Base-by-base conservation (phyloP, 2,329 filamentous ascomycete species). In the Chaetomiaceae sp. region DNA sequence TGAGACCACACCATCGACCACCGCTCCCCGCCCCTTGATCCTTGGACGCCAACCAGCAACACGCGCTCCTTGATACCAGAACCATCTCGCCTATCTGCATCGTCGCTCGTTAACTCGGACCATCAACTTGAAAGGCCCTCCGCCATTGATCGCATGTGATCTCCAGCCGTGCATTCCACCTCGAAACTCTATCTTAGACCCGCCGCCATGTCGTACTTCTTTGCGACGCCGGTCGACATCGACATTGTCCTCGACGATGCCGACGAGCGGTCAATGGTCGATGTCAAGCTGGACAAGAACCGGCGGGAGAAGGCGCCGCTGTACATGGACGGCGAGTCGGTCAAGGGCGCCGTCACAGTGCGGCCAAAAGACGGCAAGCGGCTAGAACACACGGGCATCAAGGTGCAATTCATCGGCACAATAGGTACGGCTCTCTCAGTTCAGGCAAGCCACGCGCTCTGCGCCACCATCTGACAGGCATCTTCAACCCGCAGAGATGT, bases 211-310 rank as follows among this genome's bases (percentile, higher is more conserved):
- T 95, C 94, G 64, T 95, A 95, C 76, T 95, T 95, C 77, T 99
- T 97, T 78, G 91, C 91, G 64, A 96, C 92, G 56, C 94, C 94
- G 51, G 89, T 99, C 73, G 94, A 99, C 74, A 99, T 99, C 76
- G 94, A 99, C 76, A 88, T 99, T 69, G 91, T 97, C 65, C 89
- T 99, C 64, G 90, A 96, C 67, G 90, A 96, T 75, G 85, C 85
- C 71, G 94, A 97, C 75, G 89, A 96, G 65, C 87, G 94, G 67
- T 85, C 90, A 65, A 95, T 94, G 75, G 91, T 99, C 61, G 94
- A 99, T 69, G 89, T 96, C 75, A 96, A 96, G 81, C 87, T 96
- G 63, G 94, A 97, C 76, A 97, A 97, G 84, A 95, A 91, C 76
- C 84, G 92, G 64, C 88, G 91, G 68, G 94, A 99, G 74, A 96